Evolutionary conservation across 257 asterid genomes (phyloP).

Genomic region (Solanum corneliomulleri): DNA sequence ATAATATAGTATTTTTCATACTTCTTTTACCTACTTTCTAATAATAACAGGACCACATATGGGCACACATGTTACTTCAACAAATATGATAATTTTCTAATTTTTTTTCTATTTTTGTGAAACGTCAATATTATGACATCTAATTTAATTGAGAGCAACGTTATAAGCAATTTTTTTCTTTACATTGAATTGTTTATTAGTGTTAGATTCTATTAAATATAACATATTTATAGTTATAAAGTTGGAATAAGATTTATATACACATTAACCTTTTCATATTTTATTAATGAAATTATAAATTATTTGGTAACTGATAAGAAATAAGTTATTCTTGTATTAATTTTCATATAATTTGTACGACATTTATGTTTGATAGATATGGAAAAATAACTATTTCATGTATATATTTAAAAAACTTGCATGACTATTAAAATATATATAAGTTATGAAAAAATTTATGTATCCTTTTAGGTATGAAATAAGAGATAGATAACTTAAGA

Average conservation of each 20-base stretch:
- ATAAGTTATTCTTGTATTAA: no score
- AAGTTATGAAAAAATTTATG: background rate
- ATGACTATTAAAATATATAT: no score
- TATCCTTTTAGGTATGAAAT: no score
- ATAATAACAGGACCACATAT: background rate
- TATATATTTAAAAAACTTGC: background rate
- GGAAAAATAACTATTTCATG: background rate
- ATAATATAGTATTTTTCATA: background rate
- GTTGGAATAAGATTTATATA: background rate
- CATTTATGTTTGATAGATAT: background rate
- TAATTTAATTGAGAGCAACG: background rate
- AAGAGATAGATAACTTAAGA: background rate
- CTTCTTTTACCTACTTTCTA: background rate
- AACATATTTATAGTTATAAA: background rate
- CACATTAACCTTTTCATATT: fast-evolving
- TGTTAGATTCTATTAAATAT: background rate
- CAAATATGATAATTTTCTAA: background rate
- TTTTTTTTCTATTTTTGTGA: background rate
- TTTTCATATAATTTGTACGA: background rate
- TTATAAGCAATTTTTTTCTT: background rate
- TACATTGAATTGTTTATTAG: background rate
- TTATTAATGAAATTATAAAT: background rate
- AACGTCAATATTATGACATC: background rate
- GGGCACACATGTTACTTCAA: background rate
- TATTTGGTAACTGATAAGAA: no score